A percentile compares a stretch with the other conserved stretches of the same genome.
Conservation (phyloP, 2,329 filamentous ascomycete genomes). For the Cryphonectria carpinicola region DNA sequence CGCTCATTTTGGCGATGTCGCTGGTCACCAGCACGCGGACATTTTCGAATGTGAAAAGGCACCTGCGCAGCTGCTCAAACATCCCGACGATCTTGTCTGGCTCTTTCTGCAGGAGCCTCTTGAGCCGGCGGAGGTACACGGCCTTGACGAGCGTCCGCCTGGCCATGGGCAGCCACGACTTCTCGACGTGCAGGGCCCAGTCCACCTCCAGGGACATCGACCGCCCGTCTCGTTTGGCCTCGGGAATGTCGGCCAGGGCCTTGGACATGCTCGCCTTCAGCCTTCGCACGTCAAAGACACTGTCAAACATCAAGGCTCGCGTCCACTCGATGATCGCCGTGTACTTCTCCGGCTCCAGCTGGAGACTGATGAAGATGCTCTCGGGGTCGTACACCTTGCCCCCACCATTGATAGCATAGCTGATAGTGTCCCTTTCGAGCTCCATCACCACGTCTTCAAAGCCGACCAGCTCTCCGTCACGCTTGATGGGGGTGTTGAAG, state of each 20-base stretch:
- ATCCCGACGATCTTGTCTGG: slow-evolving; percentile 75
- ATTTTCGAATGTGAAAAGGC: slow-evolving; percentile 83
- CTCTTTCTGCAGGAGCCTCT: slow-evolving; percentile 77
- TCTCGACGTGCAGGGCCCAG: slow-evolving; percentile 79
- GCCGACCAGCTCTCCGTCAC: slow-evolving; percentile 74
- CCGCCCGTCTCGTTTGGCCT: slow-evolving; percentile 84
- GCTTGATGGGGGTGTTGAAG: slow-evolving; percentile 86
- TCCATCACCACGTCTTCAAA: slow-evolving; percentile 94
- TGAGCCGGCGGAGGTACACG: slow-evolving; percentile 83
- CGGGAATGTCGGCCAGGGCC: slow-evolving; percentile 87
- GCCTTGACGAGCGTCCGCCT: slow-evolving; percentile 84
- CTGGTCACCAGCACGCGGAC: slow-evolving; percentile 84
- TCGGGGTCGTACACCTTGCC: slow-evolving; percentile 76
- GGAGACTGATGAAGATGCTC: slow-evolving; percentile 78
- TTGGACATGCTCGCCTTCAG: slow-evolving; percentile 72
- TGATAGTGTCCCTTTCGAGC: slow-evolving; percentile 88
- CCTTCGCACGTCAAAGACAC: slow-evolving; percentile 76
- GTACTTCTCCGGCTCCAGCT: slow-evolving; percentile 89
- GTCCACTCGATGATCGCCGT: slow-evolving; percentile 81
- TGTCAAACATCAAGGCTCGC: slow-evolving; percentile 82
- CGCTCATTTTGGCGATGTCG: slow-evolving; percentile 72
- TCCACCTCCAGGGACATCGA: slow-evolving; percentile 68
- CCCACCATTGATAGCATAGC: slow-evolving; percentile 74
- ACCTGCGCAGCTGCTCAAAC: slow-evolving; percentile 75
- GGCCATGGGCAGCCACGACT: slow-evolving; percentile 75